Conservation (phyloP, 352 stramenopile species). For the Thalassiosira mediterranea region DNA sequence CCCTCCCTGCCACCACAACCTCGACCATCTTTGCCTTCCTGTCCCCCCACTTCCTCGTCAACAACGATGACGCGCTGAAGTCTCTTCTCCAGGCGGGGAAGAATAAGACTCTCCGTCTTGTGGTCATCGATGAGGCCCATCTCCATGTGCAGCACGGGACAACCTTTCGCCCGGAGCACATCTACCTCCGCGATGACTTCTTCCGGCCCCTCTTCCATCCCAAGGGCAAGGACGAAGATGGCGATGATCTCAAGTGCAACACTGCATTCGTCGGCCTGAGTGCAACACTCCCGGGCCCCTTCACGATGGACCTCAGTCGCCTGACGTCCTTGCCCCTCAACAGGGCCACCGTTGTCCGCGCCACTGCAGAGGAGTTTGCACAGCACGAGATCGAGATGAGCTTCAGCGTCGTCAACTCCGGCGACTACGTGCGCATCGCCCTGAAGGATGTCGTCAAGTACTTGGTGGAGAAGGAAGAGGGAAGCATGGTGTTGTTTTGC, state of each 20-base stretch:
- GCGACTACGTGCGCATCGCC: neutral
- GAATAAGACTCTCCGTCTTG: neutral
- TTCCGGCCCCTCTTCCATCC: neutral
- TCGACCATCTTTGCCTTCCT: conserved; percentile 5
- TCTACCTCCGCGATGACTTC: neutral
- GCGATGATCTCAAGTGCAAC: neutral
- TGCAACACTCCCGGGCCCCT: neutral
- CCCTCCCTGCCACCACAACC: neutral
- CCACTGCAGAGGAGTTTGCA: neutral
- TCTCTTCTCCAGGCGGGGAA: neutral
- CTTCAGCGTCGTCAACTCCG: neutral
- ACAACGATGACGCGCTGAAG: neutral
- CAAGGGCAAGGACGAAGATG: neutral
- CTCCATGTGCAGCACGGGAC: conserved; percentile 7
- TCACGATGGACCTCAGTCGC: neutral
- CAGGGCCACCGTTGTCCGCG: neutral
- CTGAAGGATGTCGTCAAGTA: neutral
- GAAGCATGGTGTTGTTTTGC: neutral
- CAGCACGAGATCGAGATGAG: neutral
- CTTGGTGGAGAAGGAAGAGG: neutral
- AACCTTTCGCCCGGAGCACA: neutral
- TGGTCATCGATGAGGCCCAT: conserved; percentile 17
- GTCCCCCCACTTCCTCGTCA: conserved; percentile 4
- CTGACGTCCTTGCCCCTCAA: neutral
- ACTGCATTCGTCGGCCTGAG: too few species aligned